Base-by-base conservation (phyloP, 495 filamentous ascomycete genomes). In the Mycothermus thermophilus region DNA sequence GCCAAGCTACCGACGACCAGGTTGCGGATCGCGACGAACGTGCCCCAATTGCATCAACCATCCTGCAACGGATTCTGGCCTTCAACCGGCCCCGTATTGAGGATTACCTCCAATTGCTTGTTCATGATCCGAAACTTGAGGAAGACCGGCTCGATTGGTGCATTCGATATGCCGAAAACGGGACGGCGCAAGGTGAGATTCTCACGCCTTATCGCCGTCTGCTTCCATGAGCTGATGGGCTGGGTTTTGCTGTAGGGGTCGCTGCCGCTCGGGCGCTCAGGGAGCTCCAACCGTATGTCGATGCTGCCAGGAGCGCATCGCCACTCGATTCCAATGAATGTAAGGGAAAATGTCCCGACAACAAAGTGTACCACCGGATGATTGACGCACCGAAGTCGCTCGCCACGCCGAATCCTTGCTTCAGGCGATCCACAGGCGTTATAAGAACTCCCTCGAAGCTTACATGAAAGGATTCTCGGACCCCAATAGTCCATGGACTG, bases 61-160 rank as follows among this genome's bases (percentile, higher is more conserved):
- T 48, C 8, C 25, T 51, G 4, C 17, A 5, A 1, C 27, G 19
- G 13, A 25, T 51, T 5, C 18, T 48, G 0, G 19, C 19, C 0
- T 52, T 49, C 30, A 52, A 41, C 21, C 36, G 41, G 8, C 37
- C 20, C 1, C 27, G 41, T 4, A 17, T 51, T 1, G 19, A 21
- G 24, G 3, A 3, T 9, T 40, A 50, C 15, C 12, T 42, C n/a
- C 7, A 11, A 8, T 2, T 13, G 3, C 15, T 44, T 10, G 8
- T 15, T 13, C 1, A 20, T 5, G 1, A n/a, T n/a, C n/a, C n/a
- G n/a, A n/a, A n/a, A n/a, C n/a, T n/a, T n/a, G n/a, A n/a, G n/a
- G n/a, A n/a, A 1, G 21, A 36, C 4, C 9, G 10, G 12, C 8
- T 47, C 7, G 41, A 32, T 1, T 41, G 38, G 5, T 47, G 48